phyloP scores from a whole-genome alignment of 768 basidiomycete genomes.

The Boletus pseudo-olivaceus region DNA sequence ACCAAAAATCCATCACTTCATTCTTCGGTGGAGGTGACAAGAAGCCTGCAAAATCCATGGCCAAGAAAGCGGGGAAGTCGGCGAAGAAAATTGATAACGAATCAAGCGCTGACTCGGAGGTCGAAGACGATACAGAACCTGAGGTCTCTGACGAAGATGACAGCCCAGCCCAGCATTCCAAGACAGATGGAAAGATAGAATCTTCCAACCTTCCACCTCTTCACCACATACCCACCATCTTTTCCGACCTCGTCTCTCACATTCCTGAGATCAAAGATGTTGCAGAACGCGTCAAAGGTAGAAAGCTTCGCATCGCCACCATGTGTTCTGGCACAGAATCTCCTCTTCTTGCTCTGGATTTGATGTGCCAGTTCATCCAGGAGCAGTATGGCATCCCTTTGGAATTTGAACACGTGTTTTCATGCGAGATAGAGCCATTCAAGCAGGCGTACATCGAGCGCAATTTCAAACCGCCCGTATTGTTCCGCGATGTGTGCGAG shows the following conservation, averaged over 20 bases:
- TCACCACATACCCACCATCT: conserved; percentile 66
- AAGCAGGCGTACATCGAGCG: conserved; percentile 97
- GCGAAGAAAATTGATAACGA: conserved; percentile 31
- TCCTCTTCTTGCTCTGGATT: conserved; percentile 82
- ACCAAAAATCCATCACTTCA: conserved; percentile 51
- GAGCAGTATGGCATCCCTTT: conserved; percentile 63
- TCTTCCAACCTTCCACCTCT: conserved; percentile 75
- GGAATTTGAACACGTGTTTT: conserved; percentile 88
- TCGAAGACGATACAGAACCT: conserved; percentile 34
- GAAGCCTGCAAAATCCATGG: conserved; percentile 20
- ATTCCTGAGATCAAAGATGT: conserved; percentile 65
- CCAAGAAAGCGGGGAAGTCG: conserved; percentile 31
- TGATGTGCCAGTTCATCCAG: conserved; percentile 74
- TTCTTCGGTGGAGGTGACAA: conserved; percentile 47
- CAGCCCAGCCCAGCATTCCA: conserved; percentile 32
- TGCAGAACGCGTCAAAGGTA: conserved; percentile 63
- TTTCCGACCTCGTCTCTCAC: conserved; percentile 66
- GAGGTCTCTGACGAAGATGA: conserved; percentile 32
- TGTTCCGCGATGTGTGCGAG: conserved; percentile 94
- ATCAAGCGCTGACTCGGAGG: conserved; percentile 27
- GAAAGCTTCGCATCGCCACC: conserved; percentile 89
- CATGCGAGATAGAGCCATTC: conserved; percentile 96
- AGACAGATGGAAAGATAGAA: conserved; percentile 42
- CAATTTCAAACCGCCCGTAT: conserved; percentile 87
- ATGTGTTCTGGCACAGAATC: conserved; percentile 99